These are phyloP conservation scores for Scutellaria baicalensis DNA, from an alignment of 257 asterid genomes.

Conservation along the genomic window DNA sequence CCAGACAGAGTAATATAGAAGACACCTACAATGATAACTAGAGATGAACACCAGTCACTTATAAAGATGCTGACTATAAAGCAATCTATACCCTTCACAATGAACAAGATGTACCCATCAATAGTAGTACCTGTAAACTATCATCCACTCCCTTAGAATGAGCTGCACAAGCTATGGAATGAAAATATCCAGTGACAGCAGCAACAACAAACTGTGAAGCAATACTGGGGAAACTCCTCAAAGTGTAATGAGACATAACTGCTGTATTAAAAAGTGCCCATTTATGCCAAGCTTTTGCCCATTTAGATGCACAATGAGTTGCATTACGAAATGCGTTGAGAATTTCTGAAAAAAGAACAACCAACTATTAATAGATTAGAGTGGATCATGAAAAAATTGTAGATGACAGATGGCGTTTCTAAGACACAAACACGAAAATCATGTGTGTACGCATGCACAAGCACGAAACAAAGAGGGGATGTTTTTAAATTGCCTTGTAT, in stretches of 20 bases:
- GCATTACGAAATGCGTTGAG: conserved; percentile 81
- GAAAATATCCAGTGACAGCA: conserved; percentile 97
- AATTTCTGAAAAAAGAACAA: conserved; percentile 52
- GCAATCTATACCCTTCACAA: conserved; percentile 4
- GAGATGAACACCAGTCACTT: background rate
- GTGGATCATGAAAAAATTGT: conserved; percentile 6
- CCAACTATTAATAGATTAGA: conserved; percentile 19
- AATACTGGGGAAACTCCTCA: conserved; percentile 56
- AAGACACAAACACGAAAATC: background rate
- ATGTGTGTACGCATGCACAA: background rate
- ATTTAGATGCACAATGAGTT: conserved; percentile 77
- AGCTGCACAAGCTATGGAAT: conserved; percentile 96
- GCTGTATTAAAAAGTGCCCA: conserved; percentile 99
- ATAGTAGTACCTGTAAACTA: conserved; percentile 70
- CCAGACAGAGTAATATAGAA: background rate
- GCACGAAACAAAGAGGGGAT: background rate
- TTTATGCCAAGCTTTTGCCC: conserved; percentile 98
- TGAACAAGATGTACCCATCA: background rate
- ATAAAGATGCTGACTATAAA: background rate
- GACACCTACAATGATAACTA: conserved; percentile 10
- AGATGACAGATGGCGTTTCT: background rate
- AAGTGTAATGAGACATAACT: conserved; percentile 93
- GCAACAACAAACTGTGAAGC: conserved; percentile 89
- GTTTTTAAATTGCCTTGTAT: conserved; percentile 59
- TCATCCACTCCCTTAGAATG: conserved; percentile 99